phyloP scores from a whole-genome alignment of 2,329 filamentous ascomycete species.

The Exophiala dermatitidis region DNA sequence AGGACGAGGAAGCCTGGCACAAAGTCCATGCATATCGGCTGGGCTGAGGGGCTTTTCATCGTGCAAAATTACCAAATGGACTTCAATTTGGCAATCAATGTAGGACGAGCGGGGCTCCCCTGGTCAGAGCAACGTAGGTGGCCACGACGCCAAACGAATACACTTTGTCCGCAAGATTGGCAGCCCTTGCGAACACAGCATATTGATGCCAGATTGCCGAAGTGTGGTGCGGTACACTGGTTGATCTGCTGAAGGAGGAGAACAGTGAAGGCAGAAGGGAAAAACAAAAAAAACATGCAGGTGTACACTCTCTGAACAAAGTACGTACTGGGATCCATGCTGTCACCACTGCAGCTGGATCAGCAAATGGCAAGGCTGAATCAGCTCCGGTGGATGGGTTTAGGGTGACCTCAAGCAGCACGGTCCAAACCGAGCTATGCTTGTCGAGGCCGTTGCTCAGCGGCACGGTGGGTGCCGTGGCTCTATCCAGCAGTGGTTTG shows the following conservation, averaged over 20 bases:
- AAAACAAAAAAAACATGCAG: conserved; percentile 2
- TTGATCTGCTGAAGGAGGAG: neutral
- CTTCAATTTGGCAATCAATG: conserved; percentile 19
- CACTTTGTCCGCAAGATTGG: conserved; percentile 9
- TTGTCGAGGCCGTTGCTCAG: conserved; percentile 6
- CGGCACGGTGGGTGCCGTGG: neutral
- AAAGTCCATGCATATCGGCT: conserved; percentile 21
- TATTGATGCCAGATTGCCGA: conserved; percentile 22
- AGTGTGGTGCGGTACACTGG: conserved; percentile 6
- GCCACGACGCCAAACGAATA: conserved; percentile 13
- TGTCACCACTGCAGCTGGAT: conserved; percentile 1
- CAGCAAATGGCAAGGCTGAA: conserved; percentile 19
- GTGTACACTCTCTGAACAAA: conserved; percentile 7
- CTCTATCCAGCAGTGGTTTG: conserved; percentile 9
- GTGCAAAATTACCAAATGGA: conserved; percentile 21
- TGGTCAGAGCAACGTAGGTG: conserved; percentile 19
- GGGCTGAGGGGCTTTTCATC: conserved; percentile 13
- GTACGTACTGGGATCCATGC: conserved; percentile 23
- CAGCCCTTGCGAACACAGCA: conserved; percentile 15
- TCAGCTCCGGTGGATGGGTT: conserved; percentile 12
- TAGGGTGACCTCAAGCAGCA: conserved; percentile 14
- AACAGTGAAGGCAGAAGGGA: neutral
- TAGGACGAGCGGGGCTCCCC: conserved; percentile 24
- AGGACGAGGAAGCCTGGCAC: conserved; percentile 18
- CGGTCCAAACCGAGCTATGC: conserved; percentile 3